Percentiles rank a stretch among this genome's conserved stretches.
phyloP scores from a whole-genome alignment of 2,329 filamentous ascomycete genomes.

The Amesomyces nigricolor region DNA sequence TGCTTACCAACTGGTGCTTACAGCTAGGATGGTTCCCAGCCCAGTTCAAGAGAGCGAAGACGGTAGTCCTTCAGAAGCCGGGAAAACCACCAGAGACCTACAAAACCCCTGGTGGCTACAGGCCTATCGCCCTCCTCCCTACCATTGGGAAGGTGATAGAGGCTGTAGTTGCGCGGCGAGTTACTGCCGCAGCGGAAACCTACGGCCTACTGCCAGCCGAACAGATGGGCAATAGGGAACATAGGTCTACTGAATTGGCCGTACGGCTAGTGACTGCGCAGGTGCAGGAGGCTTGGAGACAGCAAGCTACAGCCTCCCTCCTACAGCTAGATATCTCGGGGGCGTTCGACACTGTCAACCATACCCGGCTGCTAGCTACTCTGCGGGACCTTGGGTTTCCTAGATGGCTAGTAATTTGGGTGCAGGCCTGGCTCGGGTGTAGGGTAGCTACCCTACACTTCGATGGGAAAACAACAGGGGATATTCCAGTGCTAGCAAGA shows the following conservation, averaged over 20 bases:
- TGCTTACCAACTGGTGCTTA: background rate
- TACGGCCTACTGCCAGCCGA: background rate
- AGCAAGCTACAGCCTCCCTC: background rate
- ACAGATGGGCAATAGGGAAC: constrained; percentile 5
- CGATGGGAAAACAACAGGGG: background rate
- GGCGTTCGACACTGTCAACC: constrained; percentile 5
- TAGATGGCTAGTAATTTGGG: background rate
- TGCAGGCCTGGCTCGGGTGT: background rate
- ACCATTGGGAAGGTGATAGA: constrained; percentile 9
- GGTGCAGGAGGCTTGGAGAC: background rate
- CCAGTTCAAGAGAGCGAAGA: background rate
- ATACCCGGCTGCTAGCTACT: background rate
- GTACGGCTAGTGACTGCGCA: constrained; percentile 1
- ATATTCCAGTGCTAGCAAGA: background rate
- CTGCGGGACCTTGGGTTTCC: background rate
- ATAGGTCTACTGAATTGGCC: constrained; percentile 2
- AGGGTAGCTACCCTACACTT: background rate
- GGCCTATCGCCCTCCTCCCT: constrained; percentile 3
- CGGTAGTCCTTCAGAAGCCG: background rate
- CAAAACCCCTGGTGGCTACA: too few species aligned
- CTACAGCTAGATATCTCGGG: background rate
- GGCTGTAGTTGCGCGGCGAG: background rate
- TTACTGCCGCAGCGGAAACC: background rate
- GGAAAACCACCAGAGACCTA: constrained; percentile 3
- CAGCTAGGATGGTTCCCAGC: background rate